Percentiles rank a stretch among this genome's conserved stretches.
phyloP scores from a whole-genome alignment of 192 early-diverging fungal species.

The Coemansia sp. region DNA sequence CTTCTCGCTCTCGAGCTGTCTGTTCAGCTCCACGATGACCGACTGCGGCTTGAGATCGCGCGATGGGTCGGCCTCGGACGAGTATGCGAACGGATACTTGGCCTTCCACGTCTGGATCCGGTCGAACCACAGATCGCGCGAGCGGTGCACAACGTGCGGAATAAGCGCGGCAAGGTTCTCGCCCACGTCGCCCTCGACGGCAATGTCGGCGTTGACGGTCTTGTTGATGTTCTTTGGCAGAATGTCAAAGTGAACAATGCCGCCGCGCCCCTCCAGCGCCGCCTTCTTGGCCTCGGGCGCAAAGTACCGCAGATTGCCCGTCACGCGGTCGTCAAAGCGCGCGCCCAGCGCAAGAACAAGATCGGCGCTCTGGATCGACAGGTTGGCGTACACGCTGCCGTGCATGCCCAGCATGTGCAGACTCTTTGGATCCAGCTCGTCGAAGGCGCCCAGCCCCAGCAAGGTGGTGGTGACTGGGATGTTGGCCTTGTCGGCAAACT shows the following conservation, averaged over 20 bases:
- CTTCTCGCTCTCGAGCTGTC: slow-evolving; percentile 79
- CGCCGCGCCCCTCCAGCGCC: slow-evolving; percentile 82
- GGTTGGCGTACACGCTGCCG: slow-evolving; percentile 94
- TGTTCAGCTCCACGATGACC: slow-evolving; percentile 89
- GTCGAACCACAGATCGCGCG: slow-evolving; percentile 84
- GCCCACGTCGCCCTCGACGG: slow-evolving; percentile 94
- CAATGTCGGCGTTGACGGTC: slow-evolving; percentile 85
- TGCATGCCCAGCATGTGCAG: slow-evolving; percentile 99
- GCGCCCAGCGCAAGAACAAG: slow-evolving; percentile 94
- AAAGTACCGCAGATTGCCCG: slow-evolving; percentile 86
- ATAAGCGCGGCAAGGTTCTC: slow-evolving; percentile 82
- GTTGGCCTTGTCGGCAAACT: slow-evolving; percentile 85
- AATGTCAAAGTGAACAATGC: slow-evolving; percentile 99
- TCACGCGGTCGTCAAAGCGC: slow-evolving; percentile 98
- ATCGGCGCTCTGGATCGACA: slow-evolving; percentile 97
- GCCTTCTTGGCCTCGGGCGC: slow-evolving; percentile 92
- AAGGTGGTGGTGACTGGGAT: slow-evolving; percentile 98
- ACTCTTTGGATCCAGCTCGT: slow-evolving; percentile 85
- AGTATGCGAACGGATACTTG: slow-evolving; percentile 88
- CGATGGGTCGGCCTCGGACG: slow-evolving; percentile 61
- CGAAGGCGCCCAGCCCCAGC: slow-evolving; percentile 89
- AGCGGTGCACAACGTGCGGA: slow-evolving; percentile 69
- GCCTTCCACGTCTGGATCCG: slow-evolving; percentile 84
- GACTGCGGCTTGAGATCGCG: slow-evolving; percentile 88
- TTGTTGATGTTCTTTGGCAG: slow-evolving; percentile 99